phyloP scores from a whole-genome alignment of 2,329 filamentous ascomycete genomes.

The Ceratocystis ficicola region DNA sequence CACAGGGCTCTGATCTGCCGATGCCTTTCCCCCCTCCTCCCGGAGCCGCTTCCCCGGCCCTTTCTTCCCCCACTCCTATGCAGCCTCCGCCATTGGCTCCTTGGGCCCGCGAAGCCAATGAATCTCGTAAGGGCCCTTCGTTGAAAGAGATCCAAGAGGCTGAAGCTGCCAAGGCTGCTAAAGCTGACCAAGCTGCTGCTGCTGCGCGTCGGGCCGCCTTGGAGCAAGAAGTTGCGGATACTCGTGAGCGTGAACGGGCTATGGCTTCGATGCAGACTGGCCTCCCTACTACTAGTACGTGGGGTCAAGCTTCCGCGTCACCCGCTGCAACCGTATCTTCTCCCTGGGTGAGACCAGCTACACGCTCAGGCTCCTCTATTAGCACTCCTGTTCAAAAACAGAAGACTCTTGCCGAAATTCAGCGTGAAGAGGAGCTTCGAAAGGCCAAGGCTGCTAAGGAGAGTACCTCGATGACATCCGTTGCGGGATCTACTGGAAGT shows the following conservation, averaged over 20 bases:
- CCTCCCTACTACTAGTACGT: slow-evolving; percentile 77
- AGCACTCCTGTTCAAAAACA: slow-evolving; percentile 42
- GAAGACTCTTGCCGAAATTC: slow-evolving; percentile 91
- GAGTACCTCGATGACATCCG: slow-evolving; percentile 30
- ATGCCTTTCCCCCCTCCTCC: slow-evolving; percentile 57
- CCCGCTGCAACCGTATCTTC: slow-evolving; percentile 39
- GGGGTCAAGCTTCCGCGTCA: slow-evolving; percentile 68
- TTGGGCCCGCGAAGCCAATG: slow-evolving; percentile 80
- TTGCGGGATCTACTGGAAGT: slow-evolving; percentile 27
- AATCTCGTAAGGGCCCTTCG: slow-evolving; percentile 70
- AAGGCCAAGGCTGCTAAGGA: slow-evolving; percentile 59
- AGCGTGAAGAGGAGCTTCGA: slow-evolving; percentile 83
- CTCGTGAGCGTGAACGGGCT: slow-evolving; percentile 42
- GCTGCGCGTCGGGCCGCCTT: slow-evolving; percentile 64
- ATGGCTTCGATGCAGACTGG: slow-evolving; percentile 53
- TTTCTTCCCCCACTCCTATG: slow-evolving; percentile 29
- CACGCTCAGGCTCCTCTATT: slow-evolving; percentile 24
- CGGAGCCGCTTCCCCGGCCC: slow-evolving; percentile 38
- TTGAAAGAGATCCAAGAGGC: slow-evolving; percentile 94
- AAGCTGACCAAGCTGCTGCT: slow-evolving; percentile 69
- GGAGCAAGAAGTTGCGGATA: slow-evolving; percentile 61
- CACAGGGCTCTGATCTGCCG: slow-evolving; percentile 48
- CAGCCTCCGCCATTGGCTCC: slow-evolving; percentile 68
- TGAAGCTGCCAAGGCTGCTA: slow-evolving; percentile 83
- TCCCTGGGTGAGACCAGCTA: slow-evolving; percentile 55